phyloP scores from a whole-genome alignment of 495 filamentous ascomycete genomes.

The Collariella sp. region DNA sequence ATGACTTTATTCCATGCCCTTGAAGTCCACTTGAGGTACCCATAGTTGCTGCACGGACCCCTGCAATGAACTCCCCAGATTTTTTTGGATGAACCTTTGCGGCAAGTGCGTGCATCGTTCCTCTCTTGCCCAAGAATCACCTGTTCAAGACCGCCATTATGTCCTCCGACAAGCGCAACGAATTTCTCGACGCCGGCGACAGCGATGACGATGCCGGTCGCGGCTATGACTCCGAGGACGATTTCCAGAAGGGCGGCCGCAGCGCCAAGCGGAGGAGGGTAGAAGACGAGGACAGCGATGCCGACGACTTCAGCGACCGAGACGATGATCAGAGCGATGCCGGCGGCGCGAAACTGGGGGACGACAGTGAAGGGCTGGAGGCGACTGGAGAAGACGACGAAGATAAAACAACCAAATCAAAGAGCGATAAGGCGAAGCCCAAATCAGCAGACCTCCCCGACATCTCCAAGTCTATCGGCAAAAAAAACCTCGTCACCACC shows the following conservation, averaged over 20 bases:
- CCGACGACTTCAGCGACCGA: constrained; percentile 24
- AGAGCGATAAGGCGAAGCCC: constrained; percentile 12
- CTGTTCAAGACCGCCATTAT: constrained; percentile 32
- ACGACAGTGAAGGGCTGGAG: neutral
- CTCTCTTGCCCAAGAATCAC: neutral
- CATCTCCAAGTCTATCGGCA: constrained; percentile 43
- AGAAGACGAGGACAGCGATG: constrained; percentile 36
- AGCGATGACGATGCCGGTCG: constrained; percentile 58
- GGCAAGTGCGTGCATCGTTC: neutral
- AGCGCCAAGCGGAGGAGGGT: constrained; percentile 59
- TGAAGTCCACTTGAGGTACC: neutral
- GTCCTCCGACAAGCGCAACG: constrained; percentile 61
- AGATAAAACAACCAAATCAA: constrained; percentile 17
- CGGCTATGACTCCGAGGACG: constrained; percentile 63
- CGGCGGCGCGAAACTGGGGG: neutral
- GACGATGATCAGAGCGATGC: constrained; percentile 21
- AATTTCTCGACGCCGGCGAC: constrained; percentile 60
- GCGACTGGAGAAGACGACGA: constrained; percentile 10
- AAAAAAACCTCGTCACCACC: constrained; percentile 51
- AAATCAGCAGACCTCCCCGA: constrained; percentile 34
- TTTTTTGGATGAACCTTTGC: neutral
- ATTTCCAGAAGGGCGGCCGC: constrained; percentile 55
- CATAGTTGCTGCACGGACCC: neutral
- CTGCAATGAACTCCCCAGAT: neutral
- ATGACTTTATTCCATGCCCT: neutral